Evolutionary conservation across 2,329 filamentous ascomycete species (phyloP).

Genomic region (Grosmannia huntii): DNA sequence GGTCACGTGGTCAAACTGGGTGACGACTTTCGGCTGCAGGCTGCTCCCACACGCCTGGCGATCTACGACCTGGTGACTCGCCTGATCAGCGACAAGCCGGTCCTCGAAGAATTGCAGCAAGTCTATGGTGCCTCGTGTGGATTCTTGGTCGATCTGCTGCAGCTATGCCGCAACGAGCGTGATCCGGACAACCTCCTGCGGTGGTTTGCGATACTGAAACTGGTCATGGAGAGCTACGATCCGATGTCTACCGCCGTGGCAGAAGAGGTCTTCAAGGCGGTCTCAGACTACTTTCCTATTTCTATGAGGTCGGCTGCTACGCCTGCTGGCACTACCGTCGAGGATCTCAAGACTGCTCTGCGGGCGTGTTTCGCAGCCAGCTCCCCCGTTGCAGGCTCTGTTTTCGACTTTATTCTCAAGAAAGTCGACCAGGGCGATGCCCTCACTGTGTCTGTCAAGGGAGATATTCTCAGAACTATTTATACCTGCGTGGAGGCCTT

Average conservation of each 20-base stretch:
- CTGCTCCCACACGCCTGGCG: conserved; percentile 35
- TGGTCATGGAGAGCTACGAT: conserved; percentile 31
- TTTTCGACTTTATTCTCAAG: conserved; percentile 40
- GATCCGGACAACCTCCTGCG: conserved; percentile 43
- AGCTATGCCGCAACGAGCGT: conserved; percentile 40
- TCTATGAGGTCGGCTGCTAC: conserved; percentile 39
- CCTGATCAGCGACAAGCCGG: conserved; percentile 26
- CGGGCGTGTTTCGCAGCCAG: conserved; percentile 41
- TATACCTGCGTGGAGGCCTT: conserved; percentile 40
- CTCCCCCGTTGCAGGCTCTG: conserved; percentile 28
- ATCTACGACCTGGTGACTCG: conserved; percentile 36
- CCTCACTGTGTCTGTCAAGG: conserved; percentile 44
- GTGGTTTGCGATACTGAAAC: conserved; percentile 40
- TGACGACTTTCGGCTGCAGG: conserved; percentile 44
- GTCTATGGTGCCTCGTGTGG: conserved; percentile 27
- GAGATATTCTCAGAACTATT: conserved; percentile 42
- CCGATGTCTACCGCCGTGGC: conserved; percentile 28
- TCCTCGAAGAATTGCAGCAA: conserved; percentile 24
- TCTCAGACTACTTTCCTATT: conserved; percentile 50
- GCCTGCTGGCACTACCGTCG: conserved; percentile 37
- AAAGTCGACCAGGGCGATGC: conserved; percentile 48
- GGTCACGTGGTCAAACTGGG: conserved; percentile 35
- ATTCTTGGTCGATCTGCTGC: conserved; percentile 36
- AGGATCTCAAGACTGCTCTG: conserved; percentile 40
- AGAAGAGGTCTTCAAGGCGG: conserved; percentile 38